These are phyloP conservation scores for Tillandsia leiboldiana DNA, from an alignment of 176 grass and related monocot species.

Conservation along the genomic window DNA sequence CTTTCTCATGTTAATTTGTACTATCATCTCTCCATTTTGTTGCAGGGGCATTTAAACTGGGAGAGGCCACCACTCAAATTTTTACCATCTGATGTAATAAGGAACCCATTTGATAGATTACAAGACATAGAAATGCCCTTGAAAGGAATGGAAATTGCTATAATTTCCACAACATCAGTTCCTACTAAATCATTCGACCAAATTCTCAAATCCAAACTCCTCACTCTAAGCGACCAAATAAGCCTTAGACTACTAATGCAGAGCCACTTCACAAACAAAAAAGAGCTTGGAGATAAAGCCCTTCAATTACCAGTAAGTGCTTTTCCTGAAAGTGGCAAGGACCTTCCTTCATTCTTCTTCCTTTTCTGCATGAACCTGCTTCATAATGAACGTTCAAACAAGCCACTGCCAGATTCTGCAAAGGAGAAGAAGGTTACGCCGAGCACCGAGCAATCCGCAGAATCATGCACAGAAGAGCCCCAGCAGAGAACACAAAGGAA, in stretches of 20 bases:
- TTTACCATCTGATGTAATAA: neutral
- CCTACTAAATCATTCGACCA: neutral
- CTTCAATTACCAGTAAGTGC: neutral
- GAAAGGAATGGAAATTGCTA: slow-evolving; percentile 57
- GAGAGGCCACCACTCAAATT: slow-evolving; percentile 32
- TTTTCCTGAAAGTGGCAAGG: slow-evolving; percentile 7
- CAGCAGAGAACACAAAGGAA: neutral
- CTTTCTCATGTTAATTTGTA: neutral
- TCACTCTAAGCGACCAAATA: slow-evolving; percentile 42
- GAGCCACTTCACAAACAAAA: neutral
- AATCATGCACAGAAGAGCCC: slow-evolving; percentile 18
- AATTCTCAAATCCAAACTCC: slow-evolving; percentile 11
- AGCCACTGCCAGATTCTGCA: neutral
- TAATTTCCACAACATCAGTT: neutral
- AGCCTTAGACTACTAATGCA: slow-evolving; percentile 35
- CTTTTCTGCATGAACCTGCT: slow-evolving; percentile 56
- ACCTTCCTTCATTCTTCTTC: slow-evolving; percentile 45
- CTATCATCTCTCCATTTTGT: neutral
- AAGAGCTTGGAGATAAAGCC: neutral
- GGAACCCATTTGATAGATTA: slow-evolving; percentile 15
- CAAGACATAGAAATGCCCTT: slow-evolving; percentile 48
- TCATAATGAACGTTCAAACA: slow-evolving; percentile 8
- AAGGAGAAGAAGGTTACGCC: slow-evolving; percentile 26
- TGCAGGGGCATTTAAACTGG: slow-evolving; percentile 54
- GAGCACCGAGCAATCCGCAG: slow-evolving; percentile 11